Evolutionary conservation across 2,329 filamentous ascomycete genomes (phyloP), one percentile per base, ranked within the genome.

Genomic region (Ophiosphaerella herpotricha): DNA sequence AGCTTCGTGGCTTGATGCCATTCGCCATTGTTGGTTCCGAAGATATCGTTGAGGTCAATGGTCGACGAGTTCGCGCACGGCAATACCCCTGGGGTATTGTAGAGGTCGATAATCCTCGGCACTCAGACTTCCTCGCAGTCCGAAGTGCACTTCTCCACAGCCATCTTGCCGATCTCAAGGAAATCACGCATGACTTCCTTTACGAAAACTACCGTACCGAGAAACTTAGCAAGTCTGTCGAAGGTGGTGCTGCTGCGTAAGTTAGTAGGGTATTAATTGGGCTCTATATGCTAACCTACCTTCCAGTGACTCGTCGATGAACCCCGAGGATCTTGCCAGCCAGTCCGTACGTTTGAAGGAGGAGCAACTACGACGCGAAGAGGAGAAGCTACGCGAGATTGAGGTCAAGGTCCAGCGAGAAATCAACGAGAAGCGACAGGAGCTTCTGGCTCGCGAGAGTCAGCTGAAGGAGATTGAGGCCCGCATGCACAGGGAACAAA

Each of bases 131-230:
- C 83, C 80, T 99, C 62, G 94, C 94, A 60, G 96, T 99, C 72
- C 88, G 94, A 74, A 97, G 92, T 52, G 94, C 94, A 48, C 87
- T 99, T 49, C 85, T 99, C 56, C 94, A 99, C 83, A 97, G 91
- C 78, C 94, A 99, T 81, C 80, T 99, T 73, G 94, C 94, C 55
- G 94, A 99, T 76, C 80, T 99, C 70, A 99, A 99, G 86, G 94
- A 99, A 78, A 99, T 99, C 73, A 99, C 94, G 44, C 94, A 99
- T 77, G 94, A 99, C 78, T 99, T 99, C 87, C 82, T 99, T 60
- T 99, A 99, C 80, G 94, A 99, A 77, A 99, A 99, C 81, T 99
- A 99, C 85, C 91, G 94, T 91, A 99, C 94, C 72, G 94, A 99
- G 89, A 97, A 97, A 83, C 89, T 99, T 68, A 96, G 90, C 82